phyloP scores from a whole-genome alignment of 805 yeast genomes.

The Saccharomycopsis oosterbeekiorum region DNA sequence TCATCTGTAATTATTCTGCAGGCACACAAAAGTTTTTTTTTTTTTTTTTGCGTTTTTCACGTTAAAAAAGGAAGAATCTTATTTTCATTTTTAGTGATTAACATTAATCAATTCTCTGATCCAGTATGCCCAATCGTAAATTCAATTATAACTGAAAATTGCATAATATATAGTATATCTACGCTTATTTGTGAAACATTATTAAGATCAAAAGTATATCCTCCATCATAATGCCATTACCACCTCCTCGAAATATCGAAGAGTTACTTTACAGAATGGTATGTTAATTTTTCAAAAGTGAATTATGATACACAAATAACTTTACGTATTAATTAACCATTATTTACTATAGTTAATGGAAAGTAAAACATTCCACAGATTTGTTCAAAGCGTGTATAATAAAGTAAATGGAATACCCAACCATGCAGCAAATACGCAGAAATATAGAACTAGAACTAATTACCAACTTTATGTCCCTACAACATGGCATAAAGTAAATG shows the following conservation, averaged over 20 bases:
- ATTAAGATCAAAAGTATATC: not conserved
- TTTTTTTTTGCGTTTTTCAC: not conserved
- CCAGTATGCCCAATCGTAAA: not conserved
- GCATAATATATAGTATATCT: not conserved
- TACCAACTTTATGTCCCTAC: slow-evolving; percentile 34
- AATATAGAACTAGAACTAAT: slow-evolving; percentile 17
- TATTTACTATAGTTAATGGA: slow-evolving; percentile 32
- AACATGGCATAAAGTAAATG: slow-evolving; percentile 44
- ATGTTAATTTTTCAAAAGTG: not conserved
- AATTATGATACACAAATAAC: not conserved
- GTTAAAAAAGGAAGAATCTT: not conserved
- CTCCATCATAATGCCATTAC: not conserved
- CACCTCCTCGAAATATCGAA: slow-evolving; percentile 14
- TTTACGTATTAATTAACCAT: not conserved
- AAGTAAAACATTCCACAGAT: slow-evolving; percentile 49
- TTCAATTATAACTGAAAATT: not conserved
- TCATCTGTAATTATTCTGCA: not conserved
- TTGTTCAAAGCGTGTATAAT: slow-evolving; percentile 56
- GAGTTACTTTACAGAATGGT: slow-evolving; percentile 12
- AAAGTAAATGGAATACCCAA: slow-evolving; percentile 45
- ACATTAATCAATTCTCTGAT: not conserved
- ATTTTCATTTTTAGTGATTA: not conserved
- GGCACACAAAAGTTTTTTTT: not conserved
- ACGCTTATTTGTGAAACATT: no score
- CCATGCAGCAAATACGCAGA: slow-evolving; percentile 13